Base-by-base conservation (phyloP, 345 rosid genomes). In the Eucalyptus urophylla region DNA sequence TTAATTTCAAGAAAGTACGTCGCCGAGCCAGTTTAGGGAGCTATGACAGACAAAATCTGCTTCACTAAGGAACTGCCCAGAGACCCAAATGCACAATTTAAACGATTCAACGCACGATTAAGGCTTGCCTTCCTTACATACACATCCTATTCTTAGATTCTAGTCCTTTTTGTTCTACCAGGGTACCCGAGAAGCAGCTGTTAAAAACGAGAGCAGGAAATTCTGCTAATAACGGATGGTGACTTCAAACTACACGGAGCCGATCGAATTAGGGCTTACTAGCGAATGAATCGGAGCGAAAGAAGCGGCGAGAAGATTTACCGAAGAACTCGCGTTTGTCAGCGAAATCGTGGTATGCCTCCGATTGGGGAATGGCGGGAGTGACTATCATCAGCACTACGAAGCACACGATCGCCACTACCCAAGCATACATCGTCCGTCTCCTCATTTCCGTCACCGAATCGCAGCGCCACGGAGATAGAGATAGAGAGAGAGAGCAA, bases 331-430 rank as follows among this genome's bases (percentile, higher is more conserved):
- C 49, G 90, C 98, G 99, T 86, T 97, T 91, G 91, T 97, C 99
- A 81, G 99, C 99, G 91, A 97, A 97, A 91, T 96, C 94, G 89
- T 97, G 99, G 92, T 97, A 97, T 51, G 90, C 95, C 89, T 97
- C 93, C 88, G 97, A 92, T 87, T 97, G 99, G 90, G 99, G 98
- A 45, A 97, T 97, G 31, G 92, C 80, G 5, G 99, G 98, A 90
- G 99, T 97, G 87, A 97, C 97, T 91, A 97, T 86, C 99, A 97
- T 97, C 51, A 97, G 91, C 62, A 97, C 95, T 0, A 94, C 22
- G 93, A 97, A 97, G 93, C 94, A 93, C 14, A 95, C 25, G 62
- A 93, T 89, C 87, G 99, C 96, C 10, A 94, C 95, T 80, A 92
- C 94, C 98, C 97, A 97, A 80, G 95, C 91, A 91, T 24, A 95